Evolutionary conservation across 306 rosid genomes (phyloP).

Genomic region (Vicia villosa): DNA sequence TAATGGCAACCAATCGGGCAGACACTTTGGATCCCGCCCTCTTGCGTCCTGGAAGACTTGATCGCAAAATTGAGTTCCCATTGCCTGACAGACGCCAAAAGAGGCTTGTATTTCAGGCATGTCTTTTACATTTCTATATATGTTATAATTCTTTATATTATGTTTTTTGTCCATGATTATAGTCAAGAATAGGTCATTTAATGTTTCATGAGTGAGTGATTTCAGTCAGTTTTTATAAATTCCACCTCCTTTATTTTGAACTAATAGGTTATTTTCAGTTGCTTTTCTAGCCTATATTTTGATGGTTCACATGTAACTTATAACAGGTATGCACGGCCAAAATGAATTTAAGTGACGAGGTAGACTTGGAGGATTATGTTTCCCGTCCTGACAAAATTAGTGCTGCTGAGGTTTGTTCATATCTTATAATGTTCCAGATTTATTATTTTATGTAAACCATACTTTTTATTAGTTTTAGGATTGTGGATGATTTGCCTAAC

Average conservation of each 20-base stretch:
- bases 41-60: slow-evolving; percentile 98
- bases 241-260: neutral
- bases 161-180: neutral
- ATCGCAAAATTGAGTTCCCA: slow-evolving; percentile 96
- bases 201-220: neutral
- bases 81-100: slow-evolving; percentile 96
- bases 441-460: neutral
- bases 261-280: neutral
- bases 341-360: slow-evolving; percentile 97
- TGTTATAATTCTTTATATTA: neutral
- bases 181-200: neutral
- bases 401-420: slow-evolving; percentile 94
- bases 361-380: slow-evolving; percentile 96
- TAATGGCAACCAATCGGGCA: slow-evolving; percentile 98
- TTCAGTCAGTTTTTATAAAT: slow-evolving; percentile 28
- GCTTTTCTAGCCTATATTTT: slow-evolving; percentile 22
- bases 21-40: slow-evolving; percentile 99
- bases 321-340: slow-evolving; percentile 96
- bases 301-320: neutral
- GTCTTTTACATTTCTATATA: slow-evolving; percentile 21
- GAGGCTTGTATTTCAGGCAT: slow-evolving; percentile 97
- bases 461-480: neutral
- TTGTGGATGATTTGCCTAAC: neutral
- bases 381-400: slow-evolving; percentile 99
- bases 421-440: slow-evolving; percentile 7